Base-by-base conservation (phyloP, 139 green algal genomes). In the Chlamydomonas sphaeroides region DNA sequence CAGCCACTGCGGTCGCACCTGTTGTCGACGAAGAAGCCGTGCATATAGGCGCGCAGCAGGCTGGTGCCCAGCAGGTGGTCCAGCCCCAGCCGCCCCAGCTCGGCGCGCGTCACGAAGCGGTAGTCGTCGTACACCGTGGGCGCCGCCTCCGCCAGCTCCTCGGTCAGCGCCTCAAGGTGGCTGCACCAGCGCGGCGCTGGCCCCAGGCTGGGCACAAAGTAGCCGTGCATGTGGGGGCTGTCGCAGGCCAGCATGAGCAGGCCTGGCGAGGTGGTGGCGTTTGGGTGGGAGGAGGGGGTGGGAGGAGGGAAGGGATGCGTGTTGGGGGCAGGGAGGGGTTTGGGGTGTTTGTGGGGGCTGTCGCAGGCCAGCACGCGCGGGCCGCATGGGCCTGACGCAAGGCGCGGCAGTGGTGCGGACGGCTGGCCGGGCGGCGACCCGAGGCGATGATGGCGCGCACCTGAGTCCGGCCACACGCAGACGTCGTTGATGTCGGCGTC, bases 11-110 rank as follows among this genome's bases (percentile, higher is more conserved):
- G 23, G n/a, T 15, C 66, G 8, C 72, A 80, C 72, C 72, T 57
- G 70, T 96, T 94, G 91, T 99, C 93, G 6, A 99, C 70, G 88
- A 99, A 99, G 91, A 96, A 99, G 45, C 97, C 97, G 90, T 99
- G 97, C 97, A 99, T 99, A 94, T 99, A 99, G 39, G 97, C 94
- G 5, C 95, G 89, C 81, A 99, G 91, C 92, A 99, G 88, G 8
- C 91, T 82, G 11, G 95, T 98, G 68, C 97, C 97, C 78, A 98
- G 85, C 53, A 99, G 91, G 88, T 98, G 93, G 1, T 91, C 88
- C 81, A 99, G 90, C 8, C 93, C 94, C 71, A 99, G 89, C 49
- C 89, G 89, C 1, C 87, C 80, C 68, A 99, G 85, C 65, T 98
- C 95, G 21, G 89, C 81, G 20, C 86, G 80, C 1, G 95, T 98